These are phyloP conservation scores for Aquilaria agallochum DNA, from an alignment of 441 rosid genomes.

Conservation along the genomic window DNA sequence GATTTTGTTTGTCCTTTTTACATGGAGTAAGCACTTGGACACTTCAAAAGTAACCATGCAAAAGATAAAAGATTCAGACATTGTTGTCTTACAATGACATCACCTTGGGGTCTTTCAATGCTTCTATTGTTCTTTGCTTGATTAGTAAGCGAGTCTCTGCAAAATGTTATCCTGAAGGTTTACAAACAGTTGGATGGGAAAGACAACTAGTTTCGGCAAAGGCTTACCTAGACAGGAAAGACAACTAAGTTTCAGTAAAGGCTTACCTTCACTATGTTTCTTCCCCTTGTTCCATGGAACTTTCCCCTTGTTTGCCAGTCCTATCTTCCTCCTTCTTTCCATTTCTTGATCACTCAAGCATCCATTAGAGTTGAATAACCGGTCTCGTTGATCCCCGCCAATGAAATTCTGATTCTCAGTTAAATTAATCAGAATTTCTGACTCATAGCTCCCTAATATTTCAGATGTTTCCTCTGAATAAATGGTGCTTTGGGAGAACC, in stretches of 20 bases:
- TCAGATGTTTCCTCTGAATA: slow-evolving; percentile 21
- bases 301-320: slow-evolving; percentile 74
- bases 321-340: slow-evolving; percentile 55
- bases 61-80: slow-evolving; percentile 20
- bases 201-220: too few relatives aligned
- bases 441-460: slow-evolving; percentile 17
- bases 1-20: slow-evolving; percentile 1
- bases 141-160: slow-evolving; percentile 71
- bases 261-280: slow-evolving; percentile 66
- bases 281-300: slow-evolving; percentile 88
- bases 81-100: slow-evolving; percentile 69
- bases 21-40: background rate
- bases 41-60: slow-evolving; percentile 14
- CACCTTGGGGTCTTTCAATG: slow-evolving; percentile 91
- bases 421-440: slow-evolving; percentile 13
- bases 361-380: slow-evolving; percentile 6
- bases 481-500: slow-evolving; percentile 23
- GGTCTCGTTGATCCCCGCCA: slow-evolving; percentile 20
- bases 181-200: too few relatives aligned
- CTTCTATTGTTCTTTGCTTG: slow-evolving; percentile 76
- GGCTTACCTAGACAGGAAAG: too few relatives aligned
- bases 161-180: background rate
- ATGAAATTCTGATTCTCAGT: slow-evolving; percentile 19
- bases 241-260: slow-evolving; percentile 4
- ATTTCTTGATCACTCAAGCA: slow-evolving; percentile 14